Conservation (phyloP, 495 filamentous ascomycete species). For the Xanthoparmelia taractica region DNA sequence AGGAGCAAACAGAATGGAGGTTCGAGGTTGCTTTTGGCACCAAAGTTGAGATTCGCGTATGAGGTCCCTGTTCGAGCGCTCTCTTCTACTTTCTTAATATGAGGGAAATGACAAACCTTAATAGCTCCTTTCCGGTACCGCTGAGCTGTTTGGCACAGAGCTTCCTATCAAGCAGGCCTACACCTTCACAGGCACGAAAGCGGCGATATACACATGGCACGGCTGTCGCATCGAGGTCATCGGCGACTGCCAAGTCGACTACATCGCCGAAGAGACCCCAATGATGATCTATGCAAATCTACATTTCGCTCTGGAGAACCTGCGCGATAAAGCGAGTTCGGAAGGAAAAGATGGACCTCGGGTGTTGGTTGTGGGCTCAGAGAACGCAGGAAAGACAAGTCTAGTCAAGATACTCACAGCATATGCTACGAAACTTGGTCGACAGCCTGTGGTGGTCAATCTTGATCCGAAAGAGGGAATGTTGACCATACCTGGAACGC, state of each 20-base stretch:
- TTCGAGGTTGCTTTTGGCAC: slow-evolving; percentile 74
- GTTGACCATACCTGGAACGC: slow-evolving; percentile 72
- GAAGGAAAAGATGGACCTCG: slow-evolving; percentile 59
- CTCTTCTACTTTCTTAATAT: neutral
- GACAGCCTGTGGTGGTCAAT: slow-evolving; percentile 78
- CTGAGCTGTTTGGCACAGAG: slow-evolving; percentile 94
- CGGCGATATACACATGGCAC: slow-evolving; percentile 84
- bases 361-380: slow-evolving; percentile 76
- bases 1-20: slow-evolving; percentile 66
- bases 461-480: slow-evolving; percentile 80
- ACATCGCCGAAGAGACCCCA: slow-evolving; percentile 76
- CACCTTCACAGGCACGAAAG: slow-evolving; percentile 74
- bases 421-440: slow-evolving; percentile 68
- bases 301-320: slow-evolving; percentile 72
- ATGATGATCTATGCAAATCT: slow-evolving; percentile 77
- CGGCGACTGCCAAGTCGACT: slow-evolving; percentile 58
- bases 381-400: slow-evolving; percentile 77
- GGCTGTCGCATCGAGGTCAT: slow-evolving; percentile 76
- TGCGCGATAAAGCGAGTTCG: slow-evolving; percentile 47
- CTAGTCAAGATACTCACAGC: slow-evolving; percentile 72
- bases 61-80: slow-evolving; percentile 12
- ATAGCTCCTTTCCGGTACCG: slow-evolving; percentile 68
- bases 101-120: slow-evolving; percentile 7
- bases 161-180: slow-evolving; percentile 74
- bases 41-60: slow-evolving; percentile 54